phyloP scores from a whole-genome alignment of 768 basidiomycete species.

The Panaeolus papilionaceus region DNA sequence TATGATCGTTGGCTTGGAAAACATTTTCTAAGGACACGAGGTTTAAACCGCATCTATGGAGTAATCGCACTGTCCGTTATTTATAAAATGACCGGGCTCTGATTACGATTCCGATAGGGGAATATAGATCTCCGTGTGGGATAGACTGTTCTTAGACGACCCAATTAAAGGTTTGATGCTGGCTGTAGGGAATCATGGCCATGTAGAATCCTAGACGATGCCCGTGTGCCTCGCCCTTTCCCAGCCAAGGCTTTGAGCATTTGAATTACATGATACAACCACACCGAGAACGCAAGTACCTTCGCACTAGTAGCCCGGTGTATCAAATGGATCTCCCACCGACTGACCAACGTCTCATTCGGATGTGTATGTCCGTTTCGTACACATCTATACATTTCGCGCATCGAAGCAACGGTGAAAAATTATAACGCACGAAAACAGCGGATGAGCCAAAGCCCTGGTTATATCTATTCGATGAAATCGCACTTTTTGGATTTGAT shows the following conservation, averaged over 20 bases:
- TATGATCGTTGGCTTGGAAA: conserved; percentile 3
- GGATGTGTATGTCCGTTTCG: not conserved
- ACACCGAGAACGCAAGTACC: conserved; percentile 5
- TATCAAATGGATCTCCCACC: not conserved
- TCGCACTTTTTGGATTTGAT: conserved; percentile 11
- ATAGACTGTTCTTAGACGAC: conserved; percentile 3
- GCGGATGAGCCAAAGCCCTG: not conserved
- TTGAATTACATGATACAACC: conserved; percentile 11
- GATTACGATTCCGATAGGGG: conserved; percentile 6
- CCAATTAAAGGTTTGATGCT: conserved; percentile 14
- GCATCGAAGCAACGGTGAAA: conserved; percentile 7
- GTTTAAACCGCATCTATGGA: conserved; percentile 1
- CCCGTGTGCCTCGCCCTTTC: conserved; percentile 34
- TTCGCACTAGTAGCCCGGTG: too few species aligned
- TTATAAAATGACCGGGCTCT: conserved; percentile 10
- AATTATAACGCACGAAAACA: conserved; percentile 9
- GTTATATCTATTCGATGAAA: conserved; percentile 2
- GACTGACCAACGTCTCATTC: not conserved
- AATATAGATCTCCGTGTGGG: conserved; percentile 11
- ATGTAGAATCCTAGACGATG: conserved; percentile 18
- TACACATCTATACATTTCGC: not conserved
- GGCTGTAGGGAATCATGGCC: conserved; percentile 17
- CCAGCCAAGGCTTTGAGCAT: conserved; percentile 17
- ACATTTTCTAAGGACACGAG: not conserved
- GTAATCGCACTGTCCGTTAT: conserved; percentile 3